Conservation (phyloP, 805 yeast genomes). For the Teunomyces kruisii region DNA sequence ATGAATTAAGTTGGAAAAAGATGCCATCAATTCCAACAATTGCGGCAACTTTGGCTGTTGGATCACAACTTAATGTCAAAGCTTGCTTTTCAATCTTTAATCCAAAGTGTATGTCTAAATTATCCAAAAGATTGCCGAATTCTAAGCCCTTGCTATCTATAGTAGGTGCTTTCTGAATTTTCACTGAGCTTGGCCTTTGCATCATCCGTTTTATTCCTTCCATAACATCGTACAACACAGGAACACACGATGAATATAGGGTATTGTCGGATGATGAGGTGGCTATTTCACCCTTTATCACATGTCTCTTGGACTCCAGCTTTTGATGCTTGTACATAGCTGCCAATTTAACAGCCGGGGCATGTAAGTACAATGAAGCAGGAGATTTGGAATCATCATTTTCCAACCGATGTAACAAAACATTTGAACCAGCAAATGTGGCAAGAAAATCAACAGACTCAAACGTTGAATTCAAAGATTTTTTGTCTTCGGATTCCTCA, state of each 20-base stretch:
- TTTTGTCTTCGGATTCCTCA: not conserved
- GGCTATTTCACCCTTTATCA: constrained; percentile 50
- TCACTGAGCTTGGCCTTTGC: constrained; percentile 17
- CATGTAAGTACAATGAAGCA: constrained; percentile 56
- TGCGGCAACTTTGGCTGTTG: constrained; percentile 90
- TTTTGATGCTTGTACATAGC: constrained; percentile 50
- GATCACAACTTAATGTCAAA: constrained; percentile 83
- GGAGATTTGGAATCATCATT: constrained; percentile 39
- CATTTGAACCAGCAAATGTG: constrained; percentile 69
- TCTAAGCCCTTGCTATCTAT: constrained; percentile 24
- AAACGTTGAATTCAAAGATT: constrained; percentile 13
- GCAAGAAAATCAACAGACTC: constrained; percentile 50
- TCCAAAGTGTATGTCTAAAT: constrained; percentile 61
- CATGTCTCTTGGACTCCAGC: constrained; percentile 39
- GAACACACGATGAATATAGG: constrained; percentile 73
- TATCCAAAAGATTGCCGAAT: constrained; percentile 42
- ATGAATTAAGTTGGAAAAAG: constrained; percentile 56
- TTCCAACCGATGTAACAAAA: constrained; percentile 47
- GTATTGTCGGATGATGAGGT: constrained; percentile 73
- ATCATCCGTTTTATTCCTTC: constrained; percentile 51
- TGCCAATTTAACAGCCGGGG: constrained; percentile 71
- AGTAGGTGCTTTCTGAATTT: not conserved
- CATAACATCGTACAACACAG: constrained; percentile 63
- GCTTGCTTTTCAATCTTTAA: constrained; percentile 71
- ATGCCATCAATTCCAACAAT: constrained; percentile 71